Evolutionary conservation across 192 early-diverging fungal species (phyloP).

Genomic region (Podila horticola): DNA sequence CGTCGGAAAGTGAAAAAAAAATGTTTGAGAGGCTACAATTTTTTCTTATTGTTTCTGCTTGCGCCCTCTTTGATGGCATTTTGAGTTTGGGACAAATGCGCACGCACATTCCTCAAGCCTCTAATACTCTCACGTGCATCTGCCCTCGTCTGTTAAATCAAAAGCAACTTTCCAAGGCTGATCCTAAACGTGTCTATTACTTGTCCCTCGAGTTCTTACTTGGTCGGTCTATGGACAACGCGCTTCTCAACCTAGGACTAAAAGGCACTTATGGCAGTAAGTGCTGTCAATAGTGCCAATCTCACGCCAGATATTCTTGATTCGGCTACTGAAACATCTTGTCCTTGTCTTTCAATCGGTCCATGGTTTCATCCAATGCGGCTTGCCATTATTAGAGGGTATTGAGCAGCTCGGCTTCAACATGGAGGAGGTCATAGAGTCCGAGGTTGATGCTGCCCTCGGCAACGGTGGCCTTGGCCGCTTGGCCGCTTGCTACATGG

Average conservation of each 20-base stretch:
- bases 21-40: neutral
- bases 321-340: no score
- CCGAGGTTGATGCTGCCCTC: slow-evolving; percentile 96
- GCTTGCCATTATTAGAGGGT: slow-evolving; percentile 47
- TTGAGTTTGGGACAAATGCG: neutral
- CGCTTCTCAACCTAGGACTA: slow-evolving; percentile 86
- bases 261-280: slow-evolving; percentile 82
- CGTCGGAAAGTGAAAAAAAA: neutral
- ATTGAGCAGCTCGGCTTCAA: slow-evolving; percentile 86
- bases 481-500: slow-evolving; percentile 98
- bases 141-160: neutral
- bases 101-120: neutral
- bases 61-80: neutral
- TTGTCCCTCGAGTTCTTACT: slow-evolving; percentile 97
- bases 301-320: no score
- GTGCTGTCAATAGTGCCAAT: neutral
- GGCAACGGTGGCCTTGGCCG: slow-evolving; percentile 98
- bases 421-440: slow-evolving; percentile 91
- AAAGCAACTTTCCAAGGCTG: slow-evolving; percentile 72
- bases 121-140: neutral
- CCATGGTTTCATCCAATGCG: neutral
- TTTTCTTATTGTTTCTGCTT: neutral
- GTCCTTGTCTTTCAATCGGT: neutral
- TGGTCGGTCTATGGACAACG: slow-evolving; percentile 97
- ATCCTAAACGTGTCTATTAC: slow-evolving; percentile 97